Percentiles rank a stretch among this genome's conserved stretches.
phyloP scores from a whole-genome alignment of 2,329 filamentous ascomycete genomes.

The Thelonectria olida region DNA sequence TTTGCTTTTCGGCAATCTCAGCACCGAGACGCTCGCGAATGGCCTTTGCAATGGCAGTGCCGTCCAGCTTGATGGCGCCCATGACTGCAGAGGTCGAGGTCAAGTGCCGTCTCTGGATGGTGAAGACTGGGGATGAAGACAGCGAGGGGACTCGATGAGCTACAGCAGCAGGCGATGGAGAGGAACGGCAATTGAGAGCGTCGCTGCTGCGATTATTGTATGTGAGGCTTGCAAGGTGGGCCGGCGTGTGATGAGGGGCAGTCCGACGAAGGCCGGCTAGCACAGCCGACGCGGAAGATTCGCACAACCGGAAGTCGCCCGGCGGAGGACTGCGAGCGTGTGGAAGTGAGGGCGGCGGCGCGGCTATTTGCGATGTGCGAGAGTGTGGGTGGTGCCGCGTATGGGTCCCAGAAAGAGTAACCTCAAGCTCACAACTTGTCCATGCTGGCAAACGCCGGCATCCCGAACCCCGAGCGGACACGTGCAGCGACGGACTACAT shows the following conservation, averaged over 20 bases:
- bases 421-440: slow-evolving; percentile 30
- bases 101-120: slow-evolving; percentile 46
- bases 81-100: slow-evolving; percentile 69
- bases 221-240: slow-evolving; percentile 23
- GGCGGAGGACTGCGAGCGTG: too few relatives aligned
- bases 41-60: slow-evolving; percentile 90
- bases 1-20: slow-evolving; percentile 85
- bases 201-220: slow-evolving; percentile 16
- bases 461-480: slow-evolving; percentile 1
- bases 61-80: slow-evolving; percentile 92
- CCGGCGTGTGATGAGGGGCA: slow-evolving; percentile 37
- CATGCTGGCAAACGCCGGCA: slow-evolving; percentile 4
- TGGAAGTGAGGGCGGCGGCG: slow-evolving; percentile 11
- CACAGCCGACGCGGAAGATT: slow-evolving; percentile 34
- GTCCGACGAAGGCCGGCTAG: slow-evolving; percentile 30
- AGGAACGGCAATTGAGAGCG: slow-evolving; percentile 29
- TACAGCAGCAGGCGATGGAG: slow-evolving; percentile 21
- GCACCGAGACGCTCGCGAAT: slow-evolving; percentile 84
- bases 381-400: slow-evolving; percentile 16
- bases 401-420: slow-evolving; percentile 34
- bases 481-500: not conserved
- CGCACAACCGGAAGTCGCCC: slow-evolving; percentile 30
- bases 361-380: not conserved
- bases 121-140: slow-evolving; percentile 9
- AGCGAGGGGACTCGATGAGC: slow-evolving; percentile 22